These are phyloP conservation scores for Plasmodium adleri DNA, from an alignment of 169 alveolate genomes.

Conservation along the genomic window DNA sequence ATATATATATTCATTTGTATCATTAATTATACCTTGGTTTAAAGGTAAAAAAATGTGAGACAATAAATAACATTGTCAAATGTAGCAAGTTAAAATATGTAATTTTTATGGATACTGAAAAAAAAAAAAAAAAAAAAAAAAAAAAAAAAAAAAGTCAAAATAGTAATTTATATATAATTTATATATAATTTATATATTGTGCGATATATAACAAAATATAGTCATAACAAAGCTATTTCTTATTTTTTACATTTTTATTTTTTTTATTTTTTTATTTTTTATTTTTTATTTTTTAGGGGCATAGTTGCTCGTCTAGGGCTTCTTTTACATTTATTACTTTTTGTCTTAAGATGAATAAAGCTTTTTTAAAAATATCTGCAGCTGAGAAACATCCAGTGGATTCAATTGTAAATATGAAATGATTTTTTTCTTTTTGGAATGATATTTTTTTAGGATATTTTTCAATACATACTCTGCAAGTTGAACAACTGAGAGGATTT, in stretches of 20 bases:
- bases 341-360: slow-evolving; percentile 78
- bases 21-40: too few species aligned
- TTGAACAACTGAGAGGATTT: slow-evolving; percentile 95
- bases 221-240: background rate
- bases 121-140: too few species aligned
- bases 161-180: too few species aligned
- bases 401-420: slow-evolving; percentile 90
- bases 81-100: too few species aligned
- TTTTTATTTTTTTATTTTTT: background rate
- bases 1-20: too few species aligned
- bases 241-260: background rate
- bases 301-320: slow-evolving; percentile 54
- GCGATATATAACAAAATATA: too few species aligned
- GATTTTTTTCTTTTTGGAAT: slow-evolving; percentile 88
- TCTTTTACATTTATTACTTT: slow-evolving; percentile 77
- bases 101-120: too few species aligned
- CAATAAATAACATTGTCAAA: too few species aligned
- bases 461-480: slow-evolving; percentile 98
- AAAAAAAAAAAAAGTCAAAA: too few species aligned
- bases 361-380: slow-evolving; percentile 80
- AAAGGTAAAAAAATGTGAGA: too few species aligned
- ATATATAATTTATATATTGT: too few species aligned
- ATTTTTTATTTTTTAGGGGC: background rate
- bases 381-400: slow-evolving; percentile 87
- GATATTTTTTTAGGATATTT: slow-evolving; percentile 87